Evolutionary conservation across 208 protist species (phyloP).

Genomic region (Porcisia deanei): DNA sequence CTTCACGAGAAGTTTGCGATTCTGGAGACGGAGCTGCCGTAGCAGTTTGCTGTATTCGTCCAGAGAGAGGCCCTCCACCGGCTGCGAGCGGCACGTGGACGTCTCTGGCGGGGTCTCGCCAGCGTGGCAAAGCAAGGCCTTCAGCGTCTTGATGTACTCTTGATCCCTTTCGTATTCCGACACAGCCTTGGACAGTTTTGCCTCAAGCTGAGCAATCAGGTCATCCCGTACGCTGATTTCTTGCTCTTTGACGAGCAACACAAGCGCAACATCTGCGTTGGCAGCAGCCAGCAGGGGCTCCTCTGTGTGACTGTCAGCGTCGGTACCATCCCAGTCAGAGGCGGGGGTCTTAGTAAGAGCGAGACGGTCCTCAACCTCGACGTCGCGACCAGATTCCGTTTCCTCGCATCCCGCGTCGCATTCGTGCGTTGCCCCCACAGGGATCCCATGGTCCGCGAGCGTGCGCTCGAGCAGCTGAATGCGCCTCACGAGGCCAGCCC

Average conservation of each 20-base stretch:
- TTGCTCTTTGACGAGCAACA: conserved; percentile 59
- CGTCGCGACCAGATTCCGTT: background rate
- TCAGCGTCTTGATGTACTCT: conserved; percentile 44
- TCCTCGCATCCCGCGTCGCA: background rate
- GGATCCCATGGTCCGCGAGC: conserved; percentile 28
- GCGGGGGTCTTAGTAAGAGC: background rate
- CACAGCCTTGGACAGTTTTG: conserved; percentile 42
- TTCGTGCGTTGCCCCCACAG: background rate
- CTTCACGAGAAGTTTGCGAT: conserved; percentile 43
- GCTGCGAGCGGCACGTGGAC: conserved; percentile 26
- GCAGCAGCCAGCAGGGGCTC: conserved; percentile 20
- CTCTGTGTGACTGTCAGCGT: conserved; percentile 14
- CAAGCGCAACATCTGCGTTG: conserved; percentile 35
- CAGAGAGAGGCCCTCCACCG: conserved; percentile 58
- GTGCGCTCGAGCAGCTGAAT: conserved; percentile 39
- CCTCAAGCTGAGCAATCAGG: conserved; percentile 62
- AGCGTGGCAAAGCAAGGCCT: conserved; percentile 32
- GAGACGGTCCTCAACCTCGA: background rate
- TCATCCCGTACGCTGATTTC: conserved; percentile 67
- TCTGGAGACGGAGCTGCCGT: conserved; percentile 52
- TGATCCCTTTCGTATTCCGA: conserved; percentile 45
- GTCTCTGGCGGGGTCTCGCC: conserved; percentile 32
- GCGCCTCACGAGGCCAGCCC: conserved; percentile 34
- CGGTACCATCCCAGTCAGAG: conserved; percentile 10
- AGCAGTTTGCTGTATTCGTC: conserved; percentile 75